These are phyloP conservation scores for Trichoderma afroharzianum DNA, from an alignment of 2,329 filamentous ascomycete species.

Conservation along the genomic window DNA sequence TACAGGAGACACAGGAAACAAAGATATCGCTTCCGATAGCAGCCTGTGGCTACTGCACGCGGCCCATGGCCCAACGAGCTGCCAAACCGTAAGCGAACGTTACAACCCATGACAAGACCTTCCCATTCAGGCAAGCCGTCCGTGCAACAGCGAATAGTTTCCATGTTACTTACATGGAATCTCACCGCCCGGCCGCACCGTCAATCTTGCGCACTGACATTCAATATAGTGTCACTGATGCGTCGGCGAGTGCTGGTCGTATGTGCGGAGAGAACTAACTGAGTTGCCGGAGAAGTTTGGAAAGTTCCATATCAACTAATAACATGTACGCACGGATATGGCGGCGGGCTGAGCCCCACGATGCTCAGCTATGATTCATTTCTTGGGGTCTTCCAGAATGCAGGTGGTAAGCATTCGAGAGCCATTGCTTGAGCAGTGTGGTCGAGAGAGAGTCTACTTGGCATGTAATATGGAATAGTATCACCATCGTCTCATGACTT, in stretches of 20 bases:
- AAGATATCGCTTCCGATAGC: not conserved
- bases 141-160: not conserved
- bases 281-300: not conserved
- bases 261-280: not conserved
- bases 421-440: not conserved
- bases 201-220: not conserved
- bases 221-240: not conserved
- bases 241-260: not conserved
- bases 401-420: not conserved
- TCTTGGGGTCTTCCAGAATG: not conserved
- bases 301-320: not conserved
- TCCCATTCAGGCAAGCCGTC: not conserved
- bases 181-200: not conserved
- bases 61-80: not conserved
- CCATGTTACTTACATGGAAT: not conserved
- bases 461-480: not conserved
- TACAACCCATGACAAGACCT: not conserved
- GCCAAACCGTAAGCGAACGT: not conserved
- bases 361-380: not conserved
- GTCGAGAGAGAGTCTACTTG: not conserved
- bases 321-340: not conserved
- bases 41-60: not conserved
- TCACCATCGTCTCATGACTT: not conserved
- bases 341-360: not conserved
- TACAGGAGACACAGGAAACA: not conserved